phyloP scores from a whole-genome alignment of 495 filamentous ascomycete genomes.

The Penicillium turbatum region DNA sequence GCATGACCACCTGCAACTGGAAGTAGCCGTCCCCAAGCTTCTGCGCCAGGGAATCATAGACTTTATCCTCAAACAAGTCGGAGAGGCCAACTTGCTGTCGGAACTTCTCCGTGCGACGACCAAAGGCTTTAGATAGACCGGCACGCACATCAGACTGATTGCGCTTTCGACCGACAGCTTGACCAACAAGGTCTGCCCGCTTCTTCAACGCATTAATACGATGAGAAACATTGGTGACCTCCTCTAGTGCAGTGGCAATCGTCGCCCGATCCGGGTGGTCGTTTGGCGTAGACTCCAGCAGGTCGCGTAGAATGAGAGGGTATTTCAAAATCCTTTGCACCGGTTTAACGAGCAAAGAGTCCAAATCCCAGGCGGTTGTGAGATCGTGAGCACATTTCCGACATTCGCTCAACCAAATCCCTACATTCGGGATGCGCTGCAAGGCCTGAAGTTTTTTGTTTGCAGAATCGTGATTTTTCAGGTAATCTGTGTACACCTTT shows the following conservation, averaged over 20 bases:
- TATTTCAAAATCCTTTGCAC: constrained; percentile 91
- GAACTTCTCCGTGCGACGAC: constrained; percentile 75
- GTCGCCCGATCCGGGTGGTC: constrained; percentile 77
- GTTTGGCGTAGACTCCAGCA: constrained; percentile 71
- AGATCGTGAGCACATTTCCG: constrained; percentile 81
- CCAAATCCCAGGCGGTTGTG: constrained; percentile 87
- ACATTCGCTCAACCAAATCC: constrained; percentile 90
- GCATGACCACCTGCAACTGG: constrained; percentile 80
- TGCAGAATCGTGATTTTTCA: constrained; percentile 81
- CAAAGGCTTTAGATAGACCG: constrained; percentile 81
- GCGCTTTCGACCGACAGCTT: constrained; percentile 79
- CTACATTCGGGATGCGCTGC: constrained; percentile 67
- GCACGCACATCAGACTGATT: constrained; percentile 85
- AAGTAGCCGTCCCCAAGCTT: constrained; percentile 84
- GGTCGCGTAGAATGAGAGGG: constrained; percentile 71
- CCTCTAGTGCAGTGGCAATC: constrained; percentile 57
- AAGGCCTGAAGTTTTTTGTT: constrained; percentile 71
- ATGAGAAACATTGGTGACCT: constrained; percentile 65
- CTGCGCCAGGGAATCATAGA: constrained; percentile 70
- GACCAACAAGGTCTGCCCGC: constrained; percentile 80
- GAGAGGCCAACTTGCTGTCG: constrained; percentile 63
- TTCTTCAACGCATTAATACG: constrained; percentile 93
- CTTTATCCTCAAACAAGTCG: constrained; percentile 68
- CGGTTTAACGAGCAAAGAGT: constrained; percentile 91
- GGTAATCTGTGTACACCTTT: constrained; percentile 75